Evolutionary conservation across 2,329 filamentous ascomycete genomes (phyloP).

Genomic region (Beauveria asiatica): DNA sequence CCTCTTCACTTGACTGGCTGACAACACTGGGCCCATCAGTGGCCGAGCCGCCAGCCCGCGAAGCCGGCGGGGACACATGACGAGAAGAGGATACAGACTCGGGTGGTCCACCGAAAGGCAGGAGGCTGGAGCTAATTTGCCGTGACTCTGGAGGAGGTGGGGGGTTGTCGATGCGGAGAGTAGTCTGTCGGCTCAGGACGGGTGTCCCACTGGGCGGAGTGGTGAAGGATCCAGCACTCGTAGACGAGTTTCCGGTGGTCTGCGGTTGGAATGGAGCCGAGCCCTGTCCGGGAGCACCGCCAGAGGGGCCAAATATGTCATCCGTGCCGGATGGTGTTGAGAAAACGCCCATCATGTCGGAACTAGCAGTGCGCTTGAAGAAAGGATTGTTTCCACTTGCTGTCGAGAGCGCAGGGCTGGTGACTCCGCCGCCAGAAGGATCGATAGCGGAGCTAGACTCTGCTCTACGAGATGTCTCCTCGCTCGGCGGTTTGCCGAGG

Average conservation of each 20-base stretch:
- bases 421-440: slow-evolving; percentile 39
- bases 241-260: slow-evolving; percentile 47
- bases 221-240: slow-evolving; percentile 42
- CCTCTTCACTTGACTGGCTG: slow-evolving; percentile 16
- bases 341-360: slow-evolving; percentile 50
- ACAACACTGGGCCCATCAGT: slow-evolving; percentile 13
- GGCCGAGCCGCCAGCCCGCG: slow-evolving; percentile 42
- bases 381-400: slow-evolving; percentile 88
- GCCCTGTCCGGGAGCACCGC: slow-evolving; percentile 30
- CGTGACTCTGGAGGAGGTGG: slow-evolving; percentile 61
- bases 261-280: slow-evolving; percentile 39
- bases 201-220: slow-evolving; percentile 53
- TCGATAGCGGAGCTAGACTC: slow-evolving; percentile 42
- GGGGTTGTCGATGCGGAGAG: slow-evolving; percentile 45
- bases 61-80: slow-evolving; percentile 63
- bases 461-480: slow-evolving; percentile 46
- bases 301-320: slow-evolving; percentile 68
- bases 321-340: slow-evolving; percentile 48
- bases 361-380: slow-evolving; percentile 64
- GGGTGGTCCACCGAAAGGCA: slow-evolving; percentile 58
- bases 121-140: slow-evolving; percentile 68
- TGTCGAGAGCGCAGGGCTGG: slow-evolving; percentile 60
- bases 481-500: slow-evolving; percentile 53
- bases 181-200: slow-evolving; percentile 53
- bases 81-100: slow-evolving; percentile 71